Percentiles rank a stretch among this genome's conserved stretches.
Conservation (phyloP, 139 green algal genomes). For the Klebsormidium nitens region DNA sequence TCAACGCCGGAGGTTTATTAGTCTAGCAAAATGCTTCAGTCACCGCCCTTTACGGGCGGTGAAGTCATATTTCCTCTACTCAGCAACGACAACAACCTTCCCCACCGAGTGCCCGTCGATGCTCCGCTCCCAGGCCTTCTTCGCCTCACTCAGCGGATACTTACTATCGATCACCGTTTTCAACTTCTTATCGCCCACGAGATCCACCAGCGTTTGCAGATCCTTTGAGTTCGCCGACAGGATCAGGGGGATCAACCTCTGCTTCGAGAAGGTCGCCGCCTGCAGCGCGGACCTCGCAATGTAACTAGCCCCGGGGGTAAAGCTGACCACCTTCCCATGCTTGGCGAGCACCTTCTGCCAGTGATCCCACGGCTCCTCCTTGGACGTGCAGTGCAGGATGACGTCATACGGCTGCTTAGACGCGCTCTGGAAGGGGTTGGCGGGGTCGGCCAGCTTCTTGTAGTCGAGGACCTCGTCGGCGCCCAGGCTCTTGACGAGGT, state of each 20-base stretch:
- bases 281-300: too few relatives aligned
- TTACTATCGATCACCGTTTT: background rate
- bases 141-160: slow-evolving; percentile 3
- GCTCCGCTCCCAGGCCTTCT: slow-evolving; percentile 12
- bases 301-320: too few relatives aligned
- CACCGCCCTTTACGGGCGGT: too few relatives aligned
- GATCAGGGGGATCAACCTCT: too few relatives aligned
- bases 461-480: slow-evolving; percentile 15
- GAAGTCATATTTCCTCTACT: too few relatives aligned
- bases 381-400: background rate
- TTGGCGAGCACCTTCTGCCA: too few relatives aligned
- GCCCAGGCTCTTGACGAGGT: slow-evolving; percentile 4
- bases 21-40: too few relatives aligned
- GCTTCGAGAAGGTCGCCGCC: too few relatives aligned
- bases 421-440: background rate
- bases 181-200: background rate
- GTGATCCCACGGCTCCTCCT: slow-evolving; percentile 2
- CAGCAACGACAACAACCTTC: slow-evolving; percentile 13
- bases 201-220: background rate
- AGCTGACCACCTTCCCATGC: too few relatives aligned
- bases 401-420: background rate
- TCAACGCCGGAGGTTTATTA: too few relatives aligned
- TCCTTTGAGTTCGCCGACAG: too few relatives aligned
- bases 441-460: slow-evolving; percentile 3
- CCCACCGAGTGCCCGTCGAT: slow-evolving; percentile 7